Base-by-base conservation (phyloP, 177 flowering plant genomes). In the Vitis hybrid region DNA sequence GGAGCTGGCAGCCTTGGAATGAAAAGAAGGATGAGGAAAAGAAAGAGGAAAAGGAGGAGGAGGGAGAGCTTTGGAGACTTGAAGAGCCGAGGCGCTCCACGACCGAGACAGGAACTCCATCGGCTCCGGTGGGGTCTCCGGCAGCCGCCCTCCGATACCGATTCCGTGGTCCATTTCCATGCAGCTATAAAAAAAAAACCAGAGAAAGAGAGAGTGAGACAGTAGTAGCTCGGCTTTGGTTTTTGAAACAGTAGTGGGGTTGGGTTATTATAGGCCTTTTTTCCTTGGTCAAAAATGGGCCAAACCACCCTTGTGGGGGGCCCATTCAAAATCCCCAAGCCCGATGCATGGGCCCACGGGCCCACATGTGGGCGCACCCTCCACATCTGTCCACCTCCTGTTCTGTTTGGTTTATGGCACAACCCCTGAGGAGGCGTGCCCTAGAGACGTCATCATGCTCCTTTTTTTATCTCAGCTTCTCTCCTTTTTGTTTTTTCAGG, bases 51-150 rank as follows among this genome's bases (percentile, higher is more conserved):
- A 68, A 68, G 62, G 18, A 59, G 81, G 74, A 59, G 82, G 79
- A 63, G 89, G 63, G 1, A 91, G 72, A 28, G 92, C 89, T 75
- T 90, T 93, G 33, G 94, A 92, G 47, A 95, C 82, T 65, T 94
- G 88, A 1, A 86, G 77, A 61, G 99, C 94, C 0, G 98, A 90
- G 24, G 80, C 85, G 72, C 97, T 94, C 99, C 99, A 95, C 9
- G 99, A 92, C 64, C 99, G 83, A 3, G 98, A 89, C 13, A 95
- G 84, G 71, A 92, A 95, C 88, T 95, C 98, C 95, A 95, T 94
- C 1, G 98, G 94, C 64, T 82, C 89, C 68, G 73, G 75, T 60
- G 97, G 95, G 66, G 87, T 85, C 71, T 92, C 96, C 59, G 96
- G 98, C 58, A 89, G 80, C 55, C 76, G 83, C 6, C 81, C 55